Evolutionary conservation across 768 basidiomycete species (phyloP).

Genomic region (Brasilioporus rufonigricans): DNA sequence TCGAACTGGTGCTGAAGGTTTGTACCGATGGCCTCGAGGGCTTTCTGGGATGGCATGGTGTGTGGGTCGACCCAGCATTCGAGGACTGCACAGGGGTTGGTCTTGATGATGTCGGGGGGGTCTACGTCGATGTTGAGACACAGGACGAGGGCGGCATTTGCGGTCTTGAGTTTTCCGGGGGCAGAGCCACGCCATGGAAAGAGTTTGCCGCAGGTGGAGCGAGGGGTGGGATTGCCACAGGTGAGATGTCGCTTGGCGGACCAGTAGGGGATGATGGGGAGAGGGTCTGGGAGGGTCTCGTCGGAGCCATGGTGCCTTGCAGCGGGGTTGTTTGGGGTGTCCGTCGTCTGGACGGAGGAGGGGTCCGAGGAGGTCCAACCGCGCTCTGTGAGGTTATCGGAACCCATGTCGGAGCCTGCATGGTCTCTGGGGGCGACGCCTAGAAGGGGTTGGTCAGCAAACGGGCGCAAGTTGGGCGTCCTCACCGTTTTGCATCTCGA

Average conservation of each 20-base stretch:
- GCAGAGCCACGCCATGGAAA: conserved; percentile 78
- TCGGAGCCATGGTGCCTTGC: conserved; percentile 43
- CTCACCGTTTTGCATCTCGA: conserved; percentile 35
- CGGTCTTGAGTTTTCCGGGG: conserved; percentile 87
- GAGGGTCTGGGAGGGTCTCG: conserved; percentile 43
- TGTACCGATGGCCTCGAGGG: conserved; percentile 88
- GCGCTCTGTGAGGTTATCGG: conserved; percentile 56
- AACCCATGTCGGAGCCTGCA: conserved; percentile 34
- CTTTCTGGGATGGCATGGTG: conserved; percentile 88
- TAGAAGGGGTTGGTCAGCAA: conserved; percentile 12
- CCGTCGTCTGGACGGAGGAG: conserved; percentile 39
- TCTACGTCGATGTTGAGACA: conserved; percentile 98
- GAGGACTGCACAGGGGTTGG: conserved; percentile 89
- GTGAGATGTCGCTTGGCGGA: conserved; percentile 88
- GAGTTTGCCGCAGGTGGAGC: conserved; percentile 63
- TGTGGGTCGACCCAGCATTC: conserved; percentile 99
- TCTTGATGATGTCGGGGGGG: conserved; percentile 97
- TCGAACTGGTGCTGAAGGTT: conserved; percentile 97
- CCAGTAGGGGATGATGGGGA: conserved; percentile 79
- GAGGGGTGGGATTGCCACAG: conserved; percentile 80
- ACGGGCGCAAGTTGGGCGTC: conserved; percentile 4
- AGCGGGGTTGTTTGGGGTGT: conserved; percentile 27
- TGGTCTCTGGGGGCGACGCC: conserved; percentile 19
- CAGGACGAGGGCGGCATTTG: conserved; percentile 82
- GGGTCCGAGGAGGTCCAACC: conserved; percentile 51